These are phyloP conservation scores for Persicaria tinctoria DNA, from an alignment of 148 eudicot genomes.

Conservation along the genomic window DNA sequence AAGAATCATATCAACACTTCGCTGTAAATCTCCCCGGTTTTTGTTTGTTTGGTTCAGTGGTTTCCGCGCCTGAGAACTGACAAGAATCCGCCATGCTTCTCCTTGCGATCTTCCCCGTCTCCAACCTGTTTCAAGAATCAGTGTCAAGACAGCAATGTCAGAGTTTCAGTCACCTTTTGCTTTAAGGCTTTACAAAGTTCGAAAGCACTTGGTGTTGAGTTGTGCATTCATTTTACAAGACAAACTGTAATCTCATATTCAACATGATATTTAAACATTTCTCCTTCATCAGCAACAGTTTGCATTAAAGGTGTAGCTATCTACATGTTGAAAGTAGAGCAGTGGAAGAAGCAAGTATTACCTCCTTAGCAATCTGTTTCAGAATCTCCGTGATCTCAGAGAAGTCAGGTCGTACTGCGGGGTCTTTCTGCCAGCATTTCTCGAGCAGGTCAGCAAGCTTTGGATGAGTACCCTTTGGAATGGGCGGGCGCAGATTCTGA, in stretches of 20 bases:
- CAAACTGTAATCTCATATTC: not conserved
- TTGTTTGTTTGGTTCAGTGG: slow-evolving; percentile 27
- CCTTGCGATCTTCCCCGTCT: slow-evolving; percentile 73
- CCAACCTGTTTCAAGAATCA: slow-evolving; percentile 46
- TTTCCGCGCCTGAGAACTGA: slow-evolving; percentile 72
- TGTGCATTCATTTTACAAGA: not conserved
- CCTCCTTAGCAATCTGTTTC: slow-evolving; percentile 77
- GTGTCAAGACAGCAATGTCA: not conserved
- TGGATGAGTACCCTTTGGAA: slow-evolving; percentile 68
- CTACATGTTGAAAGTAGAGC: slow-evolving; percentile 10
- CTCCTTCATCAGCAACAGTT: not conserved
- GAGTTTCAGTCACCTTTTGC: not conserved
- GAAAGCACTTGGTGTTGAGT: not conserved
- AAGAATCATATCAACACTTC: slow-evolving; percentile 9
- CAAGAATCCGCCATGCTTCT: slow-evolving; percentile 76
- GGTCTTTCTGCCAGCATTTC: slow-evolving; percentile 97
- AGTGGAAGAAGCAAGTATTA: slow-evolving; percentile 25
- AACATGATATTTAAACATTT: not conserved
- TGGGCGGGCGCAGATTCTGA: slow-evolving; percentile 81
- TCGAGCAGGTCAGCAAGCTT: slow-evolving; percentile 78
- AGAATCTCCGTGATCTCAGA: slow-evolving; percentile 58
- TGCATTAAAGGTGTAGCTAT: slow-evolving; percentile 31
- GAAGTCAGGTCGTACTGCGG: slow-evolving; percentile 77
- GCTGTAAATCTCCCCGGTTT: not conserved
- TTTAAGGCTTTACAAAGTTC: not conserved